Conservation (phyloP, 441 rosid species). For the Cnidoscolus chayamansa region DNA sequence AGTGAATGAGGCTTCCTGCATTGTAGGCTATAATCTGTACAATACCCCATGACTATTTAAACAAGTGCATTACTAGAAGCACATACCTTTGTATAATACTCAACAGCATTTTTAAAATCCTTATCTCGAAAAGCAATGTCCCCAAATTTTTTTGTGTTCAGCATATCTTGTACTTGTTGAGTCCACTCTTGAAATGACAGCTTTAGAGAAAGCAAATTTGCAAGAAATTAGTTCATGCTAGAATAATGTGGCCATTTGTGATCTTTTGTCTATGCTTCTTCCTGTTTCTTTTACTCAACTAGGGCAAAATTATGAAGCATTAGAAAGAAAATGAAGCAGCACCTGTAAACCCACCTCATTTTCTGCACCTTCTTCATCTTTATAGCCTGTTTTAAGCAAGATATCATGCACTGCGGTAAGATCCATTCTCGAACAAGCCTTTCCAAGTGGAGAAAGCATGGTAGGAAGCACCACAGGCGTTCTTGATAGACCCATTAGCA, state of each 20-base stretch:
- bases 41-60: background rate
- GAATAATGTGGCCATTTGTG: background rate
- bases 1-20: background rate
- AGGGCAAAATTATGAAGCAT: slow-evolving; percentile 1
- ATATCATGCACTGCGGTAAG: slow-evolving; percentile 75
- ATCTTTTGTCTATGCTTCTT: background rate
- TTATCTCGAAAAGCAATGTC: slow-evolving; percentile 60
- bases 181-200: slow-evolving; percentile 72
- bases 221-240: background rate
- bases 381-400: slow-evolving; percentile 78
- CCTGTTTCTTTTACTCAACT: background rate
- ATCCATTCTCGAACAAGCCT: slow-evolving; percentile 81
- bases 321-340: slow-evolving; percentile 8
- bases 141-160: slow-evolving; percentile 54
- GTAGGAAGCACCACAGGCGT: slow-evolving; percentile 45
- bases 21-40: background rate
- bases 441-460: slow-evolving; percentile 52
- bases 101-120: slow-evolving; percentile 47
- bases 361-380: slow-evolving; percentile 90
- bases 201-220: slow-evolving; percentile 23
- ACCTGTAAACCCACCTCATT: slow-evolving; percentile 49
- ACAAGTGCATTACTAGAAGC: background rate
- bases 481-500: slow-evolving; percentile 55
- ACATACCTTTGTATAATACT: slow-evolving; percentile 45
- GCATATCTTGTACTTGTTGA: slow-evolving; percentile 65